A percentile compares a stretch with the other conserved stretches of the same genome.
These are phyloP conservation scores for Spongospora subterranea DNA, from an alignment of 208 protist species.

Conservation along the genomic window DNA sequence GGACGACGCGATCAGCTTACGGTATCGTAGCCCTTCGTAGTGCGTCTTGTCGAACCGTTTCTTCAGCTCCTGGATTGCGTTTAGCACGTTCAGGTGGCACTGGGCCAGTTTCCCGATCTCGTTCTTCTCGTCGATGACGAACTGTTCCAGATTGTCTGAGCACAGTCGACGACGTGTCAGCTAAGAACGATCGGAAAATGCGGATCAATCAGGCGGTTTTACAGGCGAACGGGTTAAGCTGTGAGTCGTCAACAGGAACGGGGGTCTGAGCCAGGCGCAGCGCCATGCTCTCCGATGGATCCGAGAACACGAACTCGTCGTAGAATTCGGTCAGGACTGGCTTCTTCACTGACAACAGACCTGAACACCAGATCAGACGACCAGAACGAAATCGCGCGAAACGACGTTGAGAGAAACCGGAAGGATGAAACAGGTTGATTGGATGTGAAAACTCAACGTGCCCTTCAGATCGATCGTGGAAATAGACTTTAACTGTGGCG, in stretches of 20 bases:
- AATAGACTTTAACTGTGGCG: slow-evolving; percentile 7
- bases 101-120: slow-evolving; percentile 30
- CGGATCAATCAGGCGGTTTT: neutral
- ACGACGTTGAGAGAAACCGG: neutral
- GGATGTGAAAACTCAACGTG: slow-evolving; percentile 25
- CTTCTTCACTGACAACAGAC: slow-evolving; percentile 34
- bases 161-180: neutral
- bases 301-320: slow-evolving; percentile 49
- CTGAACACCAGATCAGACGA: neutral
- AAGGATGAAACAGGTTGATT: slow-evolving; percentile 33
- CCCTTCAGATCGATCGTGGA: neutral
- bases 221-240: neutral
- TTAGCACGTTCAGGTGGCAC: slow-evolving; percentile 31
- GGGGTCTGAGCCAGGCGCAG: neutral
- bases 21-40: slow-evolving; percentile 49
- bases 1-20: slow-evolving; percentile 32
- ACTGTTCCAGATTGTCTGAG: slow-evolving; percentile 50
- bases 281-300: neutral
- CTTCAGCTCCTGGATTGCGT: slow-evolving; percentile 46
- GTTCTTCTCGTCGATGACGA: slow-evolving; percentile 41
- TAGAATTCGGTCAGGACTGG: slow-evolving; percentile 45
- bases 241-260: neutral
- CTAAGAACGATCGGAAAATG: neutral
- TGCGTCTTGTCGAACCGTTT: slow-evolving; percentile 17
- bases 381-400: too few species aligned